Conservation (phyloP, 1,284 basidiomycete genomes). For the Boletus mariae region DNA sequence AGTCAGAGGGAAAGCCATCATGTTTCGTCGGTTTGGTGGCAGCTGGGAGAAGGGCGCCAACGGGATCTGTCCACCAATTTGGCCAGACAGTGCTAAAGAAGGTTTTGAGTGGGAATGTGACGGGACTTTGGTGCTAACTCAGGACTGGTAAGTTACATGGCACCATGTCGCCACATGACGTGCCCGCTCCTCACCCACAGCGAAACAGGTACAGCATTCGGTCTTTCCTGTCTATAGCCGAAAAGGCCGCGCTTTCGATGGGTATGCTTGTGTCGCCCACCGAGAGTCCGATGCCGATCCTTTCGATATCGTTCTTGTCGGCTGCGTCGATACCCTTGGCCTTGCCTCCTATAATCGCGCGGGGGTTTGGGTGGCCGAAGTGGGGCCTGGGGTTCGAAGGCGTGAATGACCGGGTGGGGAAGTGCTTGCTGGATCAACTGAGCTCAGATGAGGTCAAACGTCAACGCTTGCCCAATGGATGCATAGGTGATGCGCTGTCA, state of each 20-base stretch:
- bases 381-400: conserved; percentile 76
- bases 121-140: conserved; percentile 63
- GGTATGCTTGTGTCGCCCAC: conserved; percentile 47
- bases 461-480: background rate
- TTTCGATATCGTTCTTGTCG: conserved; percentile 76
- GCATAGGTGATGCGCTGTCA: no score
- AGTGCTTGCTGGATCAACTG: conserved; percentile 63
- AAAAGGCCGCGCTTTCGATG: conserved; percentile 64
- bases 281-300: conserved; percentile 40
- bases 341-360: conserved; percentile 68
- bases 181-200: conserved; percentile 1
- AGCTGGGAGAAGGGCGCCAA: conserved; percentile 68
- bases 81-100: conserved; percentile 72
- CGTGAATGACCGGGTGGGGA: conserved; percentile 69
- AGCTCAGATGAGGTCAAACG: conserved; percentile 15
- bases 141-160: conserved; percentile 67
- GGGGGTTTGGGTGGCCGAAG: conserved; percentile 76
- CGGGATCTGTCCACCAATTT: conserved; percentile 77
- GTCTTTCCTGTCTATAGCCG: conserved; percentile 73
- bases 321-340: conserved; percentile 79
- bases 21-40: conserved; percentile 72
- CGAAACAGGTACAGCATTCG: conserved; percentile 69
- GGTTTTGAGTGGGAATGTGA: conserved; percentile 77
- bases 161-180: background rate
- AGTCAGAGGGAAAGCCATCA: conserved; percentile 75